Conservation (phyloP, 192 early-diverging fungal genomes). For the Rhizophlyctis rosea region DNA sequence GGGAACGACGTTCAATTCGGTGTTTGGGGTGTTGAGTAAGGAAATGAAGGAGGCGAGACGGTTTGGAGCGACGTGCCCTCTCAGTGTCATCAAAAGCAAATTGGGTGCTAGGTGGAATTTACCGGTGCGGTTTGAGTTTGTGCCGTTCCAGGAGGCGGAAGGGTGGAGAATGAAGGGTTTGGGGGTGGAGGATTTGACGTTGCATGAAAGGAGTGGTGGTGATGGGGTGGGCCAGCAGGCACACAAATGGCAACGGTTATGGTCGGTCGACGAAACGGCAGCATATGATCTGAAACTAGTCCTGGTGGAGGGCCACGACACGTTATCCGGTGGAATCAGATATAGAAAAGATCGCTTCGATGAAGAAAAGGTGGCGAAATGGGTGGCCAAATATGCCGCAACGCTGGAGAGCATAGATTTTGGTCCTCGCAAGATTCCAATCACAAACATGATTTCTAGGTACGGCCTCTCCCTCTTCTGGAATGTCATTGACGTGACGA, state of each 20-base stretch:
- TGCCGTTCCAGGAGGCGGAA: conserved; percentile 31
- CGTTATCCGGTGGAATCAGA: conserved; percentile 35
- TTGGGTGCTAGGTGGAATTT: conserved; percentile 15
- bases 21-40: conserved; percentile 30
- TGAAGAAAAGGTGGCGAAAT: conserved; percentile 44
- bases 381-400: conserved; percentile 43
- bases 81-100: conserved; percentile 8
- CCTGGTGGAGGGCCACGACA: conserved; percentile 37
- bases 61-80: conserved; percentile 32
- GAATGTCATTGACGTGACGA: no score
- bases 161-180: conserved; percentile 30
- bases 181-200: conserved; percentile 26
- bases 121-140: conserved; percentile 48
- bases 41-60: conserved; percentile 20
- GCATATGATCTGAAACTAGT: conserved; percentile 41
- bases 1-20: conserved; percentile 39
- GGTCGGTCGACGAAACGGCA: conserved; percentile 31
- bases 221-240: not conserved
- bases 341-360: conserved; percentile 39
- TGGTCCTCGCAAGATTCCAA: conserved; percentile 34
- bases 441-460: conserved; percentile 51
- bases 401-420: conserved; percentile 48
- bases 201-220: not conserved
- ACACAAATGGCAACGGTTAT: conserved; percentile 25
- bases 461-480: no score